Conservation (phyloP, 306 rosid genomes). For the Vigna mungo region DNA sequence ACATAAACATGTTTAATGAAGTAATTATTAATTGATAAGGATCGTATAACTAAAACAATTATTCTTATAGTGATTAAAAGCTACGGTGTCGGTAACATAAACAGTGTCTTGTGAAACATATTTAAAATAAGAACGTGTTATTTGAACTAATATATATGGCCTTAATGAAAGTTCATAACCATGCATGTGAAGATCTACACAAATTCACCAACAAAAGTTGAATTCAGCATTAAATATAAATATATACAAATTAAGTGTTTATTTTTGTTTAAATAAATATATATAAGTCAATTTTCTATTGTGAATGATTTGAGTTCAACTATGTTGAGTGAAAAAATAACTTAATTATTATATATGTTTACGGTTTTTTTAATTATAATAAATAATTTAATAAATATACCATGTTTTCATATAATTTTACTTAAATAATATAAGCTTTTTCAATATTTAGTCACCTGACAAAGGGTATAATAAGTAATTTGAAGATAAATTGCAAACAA, state of each 20-base stretch:
- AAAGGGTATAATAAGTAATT: too few species aligned
- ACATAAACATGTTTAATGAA: not conserved
- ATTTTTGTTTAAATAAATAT: too few species aligned
- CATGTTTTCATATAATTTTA: too few species aligned
- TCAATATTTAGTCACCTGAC: too few species aligned
- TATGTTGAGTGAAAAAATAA: too few species aligned
- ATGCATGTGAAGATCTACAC: not conserved
- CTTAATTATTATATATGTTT: too few species aligned
- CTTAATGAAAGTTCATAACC: not conserved
- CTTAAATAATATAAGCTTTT: too few species aligned
- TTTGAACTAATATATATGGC: not conserved
- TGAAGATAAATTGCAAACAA: too few species aligned
- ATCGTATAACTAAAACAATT: not conserved
- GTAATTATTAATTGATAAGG: not conserved
- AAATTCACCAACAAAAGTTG: slow-evolving; percentile 3
- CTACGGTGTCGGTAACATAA: slow-evolving; percentile 1
- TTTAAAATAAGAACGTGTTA: not conserved
- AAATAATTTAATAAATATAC: too few species aligned
- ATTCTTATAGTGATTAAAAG: not conserved
- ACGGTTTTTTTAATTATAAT: too few species aligned
- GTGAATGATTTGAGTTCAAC: not conserved
- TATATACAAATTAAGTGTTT: not conserved
- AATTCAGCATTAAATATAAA: not conserved
- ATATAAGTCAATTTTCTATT: too few species aligned
- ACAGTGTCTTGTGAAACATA: not conserved